Evolutionary conservation across 2,329 filamentous ascomycete species (phyloP).

Genomic region (Aspergillus ruber): DNA sequence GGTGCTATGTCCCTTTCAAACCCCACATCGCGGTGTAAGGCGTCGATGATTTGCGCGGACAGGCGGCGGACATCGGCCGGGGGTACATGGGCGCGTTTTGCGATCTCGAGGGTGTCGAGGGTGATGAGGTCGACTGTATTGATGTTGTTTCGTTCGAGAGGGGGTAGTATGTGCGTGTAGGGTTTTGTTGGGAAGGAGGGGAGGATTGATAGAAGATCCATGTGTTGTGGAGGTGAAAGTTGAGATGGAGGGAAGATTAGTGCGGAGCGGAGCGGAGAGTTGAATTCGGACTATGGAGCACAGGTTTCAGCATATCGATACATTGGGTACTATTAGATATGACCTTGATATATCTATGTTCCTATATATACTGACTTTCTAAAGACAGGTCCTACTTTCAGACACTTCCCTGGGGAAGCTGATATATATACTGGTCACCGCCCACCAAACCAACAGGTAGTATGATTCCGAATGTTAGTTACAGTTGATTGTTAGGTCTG

Average conservation of each 20-base stretch:
- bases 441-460: too few species aligned
- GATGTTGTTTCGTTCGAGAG: constrained; percentile 70
- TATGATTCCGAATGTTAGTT: too few species aligned
- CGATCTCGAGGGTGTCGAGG: constrained; percentile 73
- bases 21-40: constrained; percentile 59
- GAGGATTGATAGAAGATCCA: constrained; percentile 74
- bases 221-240: constrained; percentile 13
- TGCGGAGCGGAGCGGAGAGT: too few species aligned
- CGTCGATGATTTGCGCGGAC: constrained; percentile 58
- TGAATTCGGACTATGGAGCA: neutral
- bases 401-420: too few species aligned
- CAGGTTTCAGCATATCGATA: neutral
- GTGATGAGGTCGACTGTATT: constrained; percentile 79
- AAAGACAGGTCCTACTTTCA: too few species aligned
- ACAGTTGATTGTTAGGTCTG: too few species aligned
- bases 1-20: constrained; percentile 40
- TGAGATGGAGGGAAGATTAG: neutral
- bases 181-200: constrained; percentile 68
- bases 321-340: too few species aligned
- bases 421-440: too few species aligned
- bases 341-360: too few species aligned
- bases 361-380: neutral
- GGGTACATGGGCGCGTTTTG: constrained; percentile 76
- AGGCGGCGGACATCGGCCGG: constrained; percentile 73
- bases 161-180: constrained; percentile 69